Evolutionary conservation across 768 basidiomycete species (phyloP), one percentile per base, ranked within the genome.

Genomic region (Albatrellus ellisii): DNA sequence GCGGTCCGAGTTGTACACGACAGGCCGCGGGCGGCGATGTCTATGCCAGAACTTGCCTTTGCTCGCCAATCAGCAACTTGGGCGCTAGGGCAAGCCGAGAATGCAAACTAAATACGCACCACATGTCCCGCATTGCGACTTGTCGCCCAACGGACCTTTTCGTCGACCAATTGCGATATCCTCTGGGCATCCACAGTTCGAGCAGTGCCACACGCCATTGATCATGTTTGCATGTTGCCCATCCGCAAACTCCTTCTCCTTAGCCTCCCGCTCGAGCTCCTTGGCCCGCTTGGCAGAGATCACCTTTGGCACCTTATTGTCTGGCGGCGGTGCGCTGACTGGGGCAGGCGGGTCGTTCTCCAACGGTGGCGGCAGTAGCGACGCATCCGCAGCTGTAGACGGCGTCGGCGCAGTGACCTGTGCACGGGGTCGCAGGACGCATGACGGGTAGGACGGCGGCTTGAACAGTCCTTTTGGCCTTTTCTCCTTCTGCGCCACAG

Each of bases 151-250:
- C 1, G 88, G 90, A 1, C 92, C 90, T 53, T 92, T 92, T 50
- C 89, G 69, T 46, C 87, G 65, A 2, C 90, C 90, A 32, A 89
- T 65, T 2, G 88, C 86, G 44, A 94, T 78, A 51, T 64, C 75
- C 55, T 88, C 89, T 0, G 91, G 91, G 56, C 85, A 85, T 4
- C 91, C 91, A 52, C 88, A 95, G 54, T 90, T 94, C 15, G 87
- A 89, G 56, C 91, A 97, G 62, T 90, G 87, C 91, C 91, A 95
- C 4, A 85, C 69, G 1, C 86, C 88, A 50, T 90, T 66, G 55
- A 90, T 81, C 52, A 74, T 68, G 56, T 88, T 85, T 28, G 79
- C 69, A 53, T 85, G 85, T 54, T 86, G 83, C 6, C 84, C 81
- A 52, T 88, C 80, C 29, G 77, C 78, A 54, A 78, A 85, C 59